These are phyloP conservation scores for Fusarium pilosicola DNA, from an alignment of 2,329 filamentous ascomycete genomes.

Conservation along the genomic window DNA sequence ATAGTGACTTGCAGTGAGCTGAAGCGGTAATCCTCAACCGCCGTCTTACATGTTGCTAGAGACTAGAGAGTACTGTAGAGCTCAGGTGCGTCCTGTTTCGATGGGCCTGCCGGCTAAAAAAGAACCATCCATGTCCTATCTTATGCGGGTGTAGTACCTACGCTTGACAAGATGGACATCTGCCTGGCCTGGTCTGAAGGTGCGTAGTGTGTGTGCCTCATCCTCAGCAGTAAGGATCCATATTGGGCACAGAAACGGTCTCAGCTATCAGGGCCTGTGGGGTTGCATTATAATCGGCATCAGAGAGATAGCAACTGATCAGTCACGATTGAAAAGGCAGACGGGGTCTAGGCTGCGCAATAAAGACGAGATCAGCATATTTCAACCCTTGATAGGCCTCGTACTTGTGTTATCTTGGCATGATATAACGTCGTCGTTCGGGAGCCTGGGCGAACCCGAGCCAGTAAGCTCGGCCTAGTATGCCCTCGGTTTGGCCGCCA, in stretches of 20 bases:
- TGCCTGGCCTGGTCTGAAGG: conserved; percentile 15
- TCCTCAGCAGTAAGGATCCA: conserved; percentile 18
- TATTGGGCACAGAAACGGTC: conserved; percentile 35
- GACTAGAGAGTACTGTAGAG: neutral
- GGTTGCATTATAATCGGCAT: conserved; percentile 14
- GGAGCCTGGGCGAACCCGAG: conserved; percentile 5
- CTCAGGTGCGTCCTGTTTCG: neutral
- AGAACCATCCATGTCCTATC: conserved; percentile 21
- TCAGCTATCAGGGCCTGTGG: conserved; percentile 34
- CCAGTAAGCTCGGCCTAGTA: neutral
- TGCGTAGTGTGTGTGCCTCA: conserved; percentile 16
- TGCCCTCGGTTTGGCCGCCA: conserved; percentile 4
- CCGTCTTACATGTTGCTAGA: neutral
- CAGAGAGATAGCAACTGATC: conserved; percentile 3
- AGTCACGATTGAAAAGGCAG: neutral
- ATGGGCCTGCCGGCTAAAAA: conserved; percentile 24
- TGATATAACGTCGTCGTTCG: conserved; percentile 1
- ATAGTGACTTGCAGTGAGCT: conserved; percentile 23
- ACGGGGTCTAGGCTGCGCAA: neutral
- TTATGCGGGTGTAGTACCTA: conserved; percentile 4
- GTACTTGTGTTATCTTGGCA: conserved; percentile 2
- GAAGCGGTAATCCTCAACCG: conserved; percentile 15
- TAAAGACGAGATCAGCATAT: neutral
- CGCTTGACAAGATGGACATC: conserved; percentile 36
- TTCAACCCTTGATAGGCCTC: neutral